Conservation (phyloP, 2,329 filamentous ascomycete genomes). For the Microdochium trichocladiopsis region DNA sequence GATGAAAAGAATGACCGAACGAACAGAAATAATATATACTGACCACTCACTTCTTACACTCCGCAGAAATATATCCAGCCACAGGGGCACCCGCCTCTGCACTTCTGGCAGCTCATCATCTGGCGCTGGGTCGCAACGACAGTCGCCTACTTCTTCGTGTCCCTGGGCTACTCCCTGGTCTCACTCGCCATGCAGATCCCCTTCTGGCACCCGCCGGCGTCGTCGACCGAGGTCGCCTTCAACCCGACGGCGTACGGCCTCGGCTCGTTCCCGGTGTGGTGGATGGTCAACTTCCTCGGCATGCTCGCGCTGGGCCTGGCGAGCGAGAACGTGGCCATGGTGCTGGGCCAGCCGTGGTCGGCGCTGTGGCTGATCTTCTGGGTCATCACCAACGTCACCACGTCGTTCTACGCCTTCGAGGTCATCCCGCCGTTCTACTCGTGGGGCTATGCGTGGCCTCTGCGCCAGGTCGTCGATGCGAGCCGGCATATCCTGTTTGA, state of each 20-base stretch:
- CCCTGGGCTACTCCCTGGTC: constrained; percentile 56
- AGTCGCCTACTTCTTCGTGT: constrained; percentile 52
- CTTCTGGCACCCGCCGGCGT: constrained; percentile 41
- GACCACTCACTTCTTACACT: not conserved
- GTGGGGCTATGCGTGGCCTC: constrained; percentile 58
- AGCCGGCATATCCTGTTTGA: constrained; percentile 55
- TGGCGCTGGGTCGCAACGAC: constrained; percentile 52
- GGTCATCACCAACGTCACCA: constrained; percentile 59
- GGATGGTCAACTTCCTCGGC: constrained; percentile 56
- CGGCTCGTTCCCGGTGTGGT: constrained; percentile 54
- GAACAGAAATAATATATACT: too few species aligned
- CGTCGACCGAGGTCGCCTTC: constrained; percentile 17
- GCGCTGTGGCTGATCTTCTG: constrained; percentile 60
- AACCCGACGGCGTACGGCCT: constrained; percentile 47
- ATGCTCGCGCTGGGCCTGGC: constrained; percentile 58
- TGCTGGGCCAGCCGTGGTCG: constrained; percentile 52
- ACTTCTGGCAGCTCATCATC: constrained; percentile 48
- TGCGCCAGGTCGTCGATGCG: constrained; percentile 55
- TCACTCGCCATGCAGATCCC: constrained; percentile 57
- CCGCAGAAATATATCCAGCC: constrained; percentile 46
- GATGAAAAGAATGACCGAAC: too few species aligned
- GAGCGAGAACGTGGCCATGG: constrained; percentile 58
- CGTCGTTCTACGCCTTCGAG: constrained; percentile 51
- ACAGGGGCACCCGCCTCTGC: constrained; percentile 47
- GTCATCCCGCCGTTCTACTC: constrained; percentile 50